Percentiles rank a stretch among this genome's conserved stretches.
phyloP scores from a whole-genome alignment of 2,329 filamentous ascomycete species.

The Drechslera avenae region DNA sequence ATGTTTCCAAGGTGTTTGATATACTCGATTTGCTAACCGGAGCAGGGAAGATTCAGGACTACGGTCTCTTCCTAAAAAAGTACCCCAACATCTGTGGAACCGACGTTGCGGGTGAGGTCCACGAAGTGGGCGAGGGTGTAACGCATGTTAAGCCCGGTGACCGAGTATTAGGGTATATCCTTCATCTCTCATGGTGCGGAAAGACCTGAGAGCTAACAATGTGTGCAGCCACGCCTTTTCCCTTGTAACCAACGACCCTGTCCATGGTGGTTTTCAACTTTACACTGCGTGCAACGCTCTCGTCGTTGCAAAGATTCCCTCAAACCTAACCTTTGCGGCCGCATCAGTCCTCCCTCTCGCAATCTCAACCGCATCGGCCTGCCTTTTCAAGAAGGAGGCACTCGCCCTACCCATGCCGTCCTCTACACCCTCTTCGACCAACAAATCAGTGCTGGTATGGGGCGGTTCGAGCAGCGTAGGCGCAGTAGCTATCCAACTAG shows the following conservation, averaged over 20 bases:
- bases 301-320: conserved; percentile 48
- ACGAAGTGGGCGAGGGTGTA: conserved; percentile 54
- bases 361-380: conserved; percentile 52
- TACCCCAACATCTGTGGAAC: conserved; percentile 46
- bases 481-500: conserved; percentile 53
- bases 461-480: conserved; percentile 55
- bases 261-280: conserved; percentile 42
- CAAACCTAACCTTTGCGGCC: conserved; percentile 44
- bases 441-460: conserved; percentile 56
- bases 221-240: conserved; percentile 32
- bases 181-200: neutral
- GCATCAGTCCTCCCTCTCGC: conserved; percentile 53
- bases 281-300: conserved; percentile 40
- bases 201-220: conserved; percentile 4
- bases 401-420: conserved; percentile 49
- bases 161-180: conserved; percentile 50
- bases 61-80: conserved; percentile 43
- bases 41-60: conserved; percentile 43
- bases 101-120: conserved; percentile 54
- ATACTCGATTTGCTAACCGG: conserved; percentile 5
- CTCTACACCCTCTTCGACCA: conserved; percentile 33
- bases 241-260: conserved; percentile 27
- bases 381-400: conserved; percentile 49
- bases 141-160: conserved; percentile 53
- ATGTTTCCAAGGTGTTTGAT: conserved; percentile 1